Evolutionary conservation across 306 rosid species (phyloP), one percentile per base, ranked within the genome.

Genomic region (Lupinus albus): DNA sequence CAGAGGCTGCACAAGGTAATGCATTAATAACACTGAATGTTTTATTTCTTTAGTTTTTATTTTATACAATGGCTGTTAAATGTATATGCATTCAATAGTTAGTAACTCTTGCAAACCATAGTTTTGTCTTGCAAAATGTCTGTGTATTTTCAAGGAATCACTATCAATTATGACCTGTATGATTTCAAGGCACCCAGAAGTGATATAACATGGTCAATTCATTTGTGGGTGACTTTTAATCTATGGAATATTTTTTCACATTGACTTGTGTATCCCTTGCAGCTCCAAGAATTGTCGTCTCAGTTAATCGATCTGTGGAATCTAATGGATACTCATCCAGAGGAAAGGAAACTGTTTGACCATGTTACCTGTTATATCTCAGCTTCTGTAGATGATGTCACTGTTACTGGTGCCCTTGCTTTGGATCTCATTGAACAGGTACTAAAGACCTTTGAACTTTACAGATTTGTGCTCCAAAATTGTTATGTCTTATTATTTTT

Each of bases 291-390:
- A 72, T 80, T 87, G 47, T 95, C 97, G 64, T 79, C 96, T 72
- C 99, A 88, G 70, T 75, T 94, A 42, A 84, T 88, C 70, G 96
- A 94, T 85, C 85, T 94, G 28, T 94, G 99, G 99, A 91, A 94
- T 87, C 86, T 94, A 83, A 94, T 94, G 99, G 99, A 94, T 79
- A 94, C 99, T 16, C 84, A 89, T 59, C 70, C 67, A 6, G 97
- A 91, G 65, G 99, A 94, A 81, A 86, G 99, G 82, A 81, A 79
- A 38, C 83, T 86, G 25, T 94, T 91, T 77, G 96, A 94, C 59
- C 99, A 94, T 81, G 95, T 94, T n/a, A 94, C 99, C 11, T 91
- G 97, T 74, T 88, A 94, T 65, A 91, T 88, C 54, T 94, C 96
- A 28, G 96, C 99, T 71, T 85, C 95, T 25, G 99, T 88, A 14